These are phyloP conservation scores for Hygrophila difformis DNA, from an alignment of 257 asterid species.

Conservation along the genomic window DNA sequence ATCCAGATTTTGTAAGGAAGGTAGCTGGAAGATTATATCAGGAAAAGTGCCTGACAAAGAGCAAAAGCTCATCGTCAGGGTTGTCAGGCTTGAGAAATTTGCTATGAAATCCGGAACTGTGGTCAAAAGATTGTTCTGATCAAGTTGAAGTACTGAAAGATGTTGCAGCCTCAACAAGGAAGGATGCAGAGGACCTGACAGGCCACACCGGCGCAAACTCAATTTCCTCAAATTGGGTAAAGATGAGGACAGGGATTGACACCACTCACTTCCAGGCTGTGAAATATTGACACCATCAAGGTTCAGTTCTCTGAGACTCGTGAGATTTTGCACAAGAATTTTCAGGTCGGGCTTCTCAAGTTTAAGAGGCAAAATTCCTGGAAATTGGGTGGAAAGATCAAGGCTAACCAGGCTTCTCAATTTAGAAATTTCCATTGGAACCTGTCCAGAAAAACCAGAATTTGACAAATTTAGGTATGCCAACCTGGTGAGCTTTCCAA, in stretches of 20 bases:
- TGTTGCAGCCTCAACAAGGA: constrained; percentile 20
- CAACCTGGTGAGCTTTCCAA: too few relatives aligned
- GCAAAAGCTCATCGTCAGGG: too few relatives aligned
- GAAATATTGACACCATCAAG: constrained; percentile 30
- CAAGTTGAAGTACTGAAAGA: constrained; percentile 27
- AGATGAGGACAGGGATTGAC: constrained; percentile 15
- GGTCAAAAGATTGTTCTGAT: constrained; percentile 17
- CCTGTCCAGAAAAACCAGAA: constrained; percentile 25
- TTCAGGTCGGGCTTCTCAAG: constrained; percentile 30
- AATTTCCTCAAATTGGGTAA: constrained; percentile 23
- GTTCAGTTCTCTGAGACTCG: constrained; percentile 24
- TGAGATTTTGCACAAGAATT: too few relatives aligned
- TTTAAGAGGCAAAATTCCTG: background rate
- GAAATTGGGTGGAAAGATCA: too few relatives aligned
- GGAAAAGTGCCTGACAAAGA: too few relatives aligned
- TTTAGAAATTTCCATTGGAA: constrained; percentile 21
- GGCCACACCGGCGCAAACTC: constrained; percentile 21
- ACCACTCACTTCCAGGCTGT: constrained; percentile 18
- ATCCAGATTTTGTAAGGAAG: too few relatives aligned
- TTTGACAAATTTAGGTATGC: constrained; percentile 25
- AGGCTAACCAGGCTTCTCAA: constrained; percentile 19
- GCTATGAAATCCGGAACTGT: too few relatives aligned
- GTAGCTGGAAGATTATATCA: too few relatives aligned
- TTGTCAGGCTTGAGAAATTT: too few relatives aligned
- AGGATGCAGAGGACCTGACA: constrained; percentile 21